Evolutionary conservation across 1,284 basidiomycete species (phyloP).

Genomic region (Heliocybe sulcata): DNA sequence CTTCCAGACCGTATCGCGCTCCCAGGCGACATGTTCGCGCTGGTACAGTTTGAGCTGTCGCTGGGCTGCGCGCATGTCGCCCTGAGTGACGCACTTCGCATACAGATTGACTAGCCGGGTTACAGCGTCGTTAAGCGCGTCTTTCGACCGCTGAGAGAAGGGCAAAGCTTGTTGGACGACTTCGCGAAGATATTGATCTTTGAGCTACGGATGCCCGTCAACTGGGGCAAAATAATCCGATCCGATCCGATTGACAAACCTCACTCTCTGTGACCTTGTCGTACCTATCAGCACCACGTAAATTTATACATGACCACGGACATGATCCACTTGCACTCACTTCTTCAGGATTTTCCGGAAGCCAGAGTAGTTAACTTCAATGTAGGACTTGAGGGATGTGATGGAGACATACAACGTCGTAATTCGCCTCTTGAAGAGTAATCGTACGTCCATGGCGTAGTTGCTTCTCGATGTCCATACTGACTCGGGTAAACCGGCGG

Average conservation of each 20-base stretch:
- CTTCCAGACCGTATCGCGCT: conserved; percentile 93
- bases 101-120: conserved; percentile 70
- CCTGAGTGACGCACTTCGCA: conserved; percentile 79
- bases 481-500: conserved; percentile 18
- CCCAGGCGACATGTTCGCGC: conserved; percentile 92
- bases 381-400: conserved; percentile 86
- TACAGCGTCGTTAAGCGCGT: conserved; percentile 58
- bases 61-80: conserved; percentile 66
- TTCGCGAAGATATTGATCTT: conserved; percentile 76
- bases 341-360: conserved; percentile 98
- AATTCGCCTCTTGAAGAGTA: conserved; percentile 90
- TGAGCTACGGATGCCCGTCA: conserved; percentile 40
- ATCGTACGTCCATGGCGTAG: conserved; percentile 84
- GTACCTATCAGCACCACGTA: conserved; percentile 45
- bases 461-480: conserved; percentile 82
- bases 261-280: conserved; percentile 91
- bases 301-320: conserved; percentile 4
- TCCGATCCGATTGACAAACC: conserved; percentile 24
- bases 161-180: conserved; percentile 66
- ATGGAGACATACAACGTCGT: conserved; percentile 81
- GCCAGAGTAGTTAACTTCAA: conserved; percentile 90
- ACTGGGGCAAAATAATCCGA: background rate
- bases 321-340: conserved; percentile 33
- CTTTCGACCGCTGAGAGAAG: conserved; percentile 61
- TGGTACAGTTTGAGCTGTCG: conserved; percentile 86